Conservation (phyloP, 2,329 filamentous ascomycete genomes). For the Incumbomyces delicatus region DNA sequence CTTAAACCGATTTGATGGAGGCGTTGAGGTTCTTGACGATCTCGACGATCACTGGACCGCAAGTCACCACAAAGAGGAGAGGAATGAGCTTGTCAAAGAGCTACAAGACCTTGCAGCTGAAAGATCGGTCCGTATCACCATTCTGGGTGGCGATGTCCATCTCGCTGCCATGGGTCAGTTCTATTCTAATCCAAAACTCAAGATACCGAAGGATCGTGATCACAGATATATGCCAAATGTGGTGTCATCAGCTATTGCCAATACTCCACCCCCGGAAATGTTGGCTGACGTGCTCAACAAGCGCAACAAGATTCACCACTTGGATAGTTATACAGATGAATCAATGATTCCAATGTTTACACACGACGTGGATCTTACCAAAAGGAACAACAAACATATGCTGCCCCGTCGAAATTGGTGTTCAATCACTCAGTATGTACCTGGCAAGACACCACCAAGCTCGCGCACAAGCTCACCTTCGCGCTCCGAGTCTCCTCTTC, state of each 20-base stretch:
- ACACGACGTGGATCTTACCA: slow-evolving; percentile 78
- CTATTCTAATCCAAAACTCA: slow-evolving; percentile 78
- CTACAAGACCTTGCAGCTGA: slow-evolving; percentile 87
- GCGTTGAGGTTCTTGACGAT: slow-evolving; percentile 83
- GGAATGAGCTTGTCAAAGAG: slow-evolving; percentile 77
- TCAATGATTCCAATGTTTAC: slow-evolving; percentile 91
- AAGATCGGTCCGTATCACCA: slow-evolving; percentile 83
- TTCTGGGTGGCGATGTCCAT: slow-evolving; percentile 89
- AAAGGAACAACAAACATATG: slow-evolving; percentile 81
- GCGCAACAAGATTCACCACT: slow-evolving; percentile 65
- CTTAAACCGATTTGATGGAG: slow-evolving; percentile 82
- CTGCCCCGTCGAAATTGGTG: slow-evolving; percentile 93
- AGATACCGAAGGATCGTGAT: slow-evolving; percentile 77
- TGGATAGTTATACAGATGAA: slow-evolving; percentile 70
- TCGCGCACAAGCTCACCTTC: slow-evolving; percentile 48
- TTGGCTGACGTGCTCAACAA: slow-evolving; percentile 89
- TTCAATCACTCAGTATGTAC: slow-evolving; percentile 74
- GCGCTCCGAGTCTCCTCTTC: slow-evolving; percentile 26
- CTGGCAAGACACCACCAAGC: slow-evolving; percentile 60
- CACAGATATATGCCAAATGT: slow-evolving; percentile 96
- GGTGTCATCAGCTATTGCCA: slow-evolving; percentile 87
- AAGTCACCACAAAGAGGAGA: slow-evolving; percentile 84
- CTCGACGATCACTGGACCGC: slow-evolving; percentile 97
- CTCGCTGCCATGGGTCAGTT: slow-evolving; percentile 88
- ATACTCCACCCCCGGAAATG: slow-evolving; percentile 76